Conservation (phyloP, 2,329 filamentous ascomycete species). For the Onygenales sp. region DNA sequence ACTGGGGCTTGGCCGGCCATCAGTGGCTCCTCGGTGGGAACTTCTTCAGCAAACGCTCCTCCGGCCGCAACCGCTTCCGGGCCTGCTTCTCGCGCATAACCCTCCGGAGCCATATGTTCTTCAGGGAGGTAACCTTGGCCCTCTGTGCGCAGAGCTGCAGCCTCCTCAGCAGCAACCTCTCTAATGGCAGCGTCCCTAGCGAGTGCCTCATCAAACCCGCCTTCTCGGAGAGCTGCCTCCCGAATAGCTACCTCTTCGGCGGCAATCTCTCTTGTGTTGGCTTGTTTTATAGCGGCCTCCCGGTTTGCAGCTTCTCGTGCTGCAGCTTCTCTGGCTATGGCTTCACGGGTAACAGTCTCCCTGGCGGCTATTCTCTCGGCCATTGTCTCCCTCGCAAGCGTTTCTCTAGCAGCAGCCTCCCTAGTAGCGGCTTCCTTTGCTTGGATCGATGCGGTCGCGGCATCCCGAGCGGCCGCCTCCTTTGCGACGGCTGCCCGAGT, state of each 20-base stretch:
- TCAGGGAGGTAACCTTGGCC: neutral
- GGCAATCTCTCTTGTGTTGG: constrained; percentile 1
- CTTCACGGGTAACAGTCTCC: constrained; percentile 1
- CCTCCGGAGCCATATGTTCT: neutral
- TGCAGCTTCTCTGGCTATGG: neutral
- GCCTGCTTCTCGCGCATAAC: neutral
- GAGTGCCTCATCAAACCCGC: neutral
- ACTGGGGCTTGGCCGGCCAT: neutral
- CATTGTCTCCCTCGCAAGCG: neutral
- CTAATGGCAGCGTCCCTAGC: neutral
- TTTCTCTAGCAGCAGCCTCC: neutral
- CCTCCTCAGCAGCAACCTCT: neutral
- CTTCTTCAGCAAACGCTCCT: neutral
- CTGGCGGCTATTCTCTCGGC: neutral
- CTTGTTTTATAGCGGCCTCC: constrained; percentile 2
- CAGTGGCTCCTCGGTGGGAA: neutral
- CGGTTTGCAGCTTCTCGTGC: neutral
- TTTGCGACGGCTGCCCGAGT: neutral
- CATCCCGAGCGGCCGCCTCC: constrained; percentile 2
- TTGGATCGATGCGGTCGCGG: neutral
- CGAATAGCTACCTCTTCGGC: constrained; percentile 2
- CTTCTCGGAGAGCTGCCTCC: neutral
- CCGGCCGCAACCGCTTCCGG: neutral
- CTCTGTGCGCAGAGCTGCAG: neutral
- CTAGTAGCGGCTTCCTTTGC: neutral